Evolutionary conservation across 345 rosid species (phyloP).

Genomic region (Rubroshorea leprosula): DNA sequence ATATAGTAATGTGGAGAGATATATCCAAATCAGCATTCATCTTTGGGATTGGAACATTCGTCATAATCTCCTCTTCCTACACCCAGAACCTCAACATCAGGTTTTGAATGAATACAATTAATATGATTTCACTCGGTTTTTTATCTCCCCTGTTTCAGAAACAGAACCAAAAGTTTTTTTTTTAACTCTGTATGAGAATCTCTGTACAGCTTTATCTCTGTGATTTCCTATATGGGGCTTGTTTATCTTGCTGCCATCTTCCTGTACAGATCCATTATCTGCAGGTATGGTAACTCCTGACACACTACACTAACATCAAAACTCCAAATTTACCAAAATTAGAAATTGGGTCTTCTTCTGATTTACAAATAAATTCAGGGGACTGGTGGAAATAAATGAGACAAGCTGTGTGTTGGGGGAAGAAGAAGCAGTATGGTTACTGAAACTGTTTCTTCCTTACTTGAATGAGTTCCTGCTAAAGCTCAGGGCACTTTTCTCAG

Average conservation of each 20-base stretch:
- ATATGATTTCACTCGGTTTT: neutral
- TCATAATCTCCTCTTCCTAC: slow-evolving; percentile 70
- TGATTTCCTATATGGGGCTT: slow-evolving; percentile 71
- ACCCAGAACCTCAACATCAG: slow-evolving; percentile 64
- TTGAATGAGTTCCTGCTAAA: slow-evolving; percentile 64
- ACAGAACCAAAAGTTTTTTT: neutral
- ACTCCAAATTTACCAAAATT: neutral
- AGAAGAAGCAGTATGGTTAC: slow-evolving; percentile 67
- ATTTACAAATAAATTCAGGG: slow-evolving; percentile 33
- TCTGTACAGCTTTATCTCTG: slow-evolving; percentile 66
- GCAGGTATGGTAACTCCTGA: slow-evolving; percentile 57
- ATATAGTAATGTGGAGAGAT: slow-evolving; percentile 95
- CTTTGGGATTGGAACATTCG: slow-evolving; percentile 76
- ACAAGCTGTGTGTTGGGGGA: slow-evolving; percentile 57
- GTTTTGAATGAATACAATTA: slow-evolving; percentile 23
- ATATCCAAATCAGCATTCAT: slow-evolving; percentile 63
- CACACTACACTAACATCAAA: too few relatives aligned
- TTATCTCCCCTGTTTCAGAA: slow-evolving; percentile 10
- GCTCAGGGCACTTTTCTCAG: slow-evolving; percentile 74
- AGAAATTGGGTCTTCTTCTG: neutral
- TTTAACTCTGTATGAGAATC: slow-evolving; percentile 7
- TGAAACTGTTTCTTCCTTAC: slow-evolving; percentile 68
- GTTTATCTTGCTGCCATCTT: slow-evolving; percentile 70
- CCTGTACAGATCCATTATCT: slow-evolving; percentile 50
- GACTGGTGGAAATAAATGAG: slow-evolving; percentile 35